Percentiles rank a stretch among this genome's conserved stretches.
These are phyloP conservation scores for Abelmoschus esculentus DNA, from an alignment of 345 rosid genomes.

Conservation along the genomic window DNA sequence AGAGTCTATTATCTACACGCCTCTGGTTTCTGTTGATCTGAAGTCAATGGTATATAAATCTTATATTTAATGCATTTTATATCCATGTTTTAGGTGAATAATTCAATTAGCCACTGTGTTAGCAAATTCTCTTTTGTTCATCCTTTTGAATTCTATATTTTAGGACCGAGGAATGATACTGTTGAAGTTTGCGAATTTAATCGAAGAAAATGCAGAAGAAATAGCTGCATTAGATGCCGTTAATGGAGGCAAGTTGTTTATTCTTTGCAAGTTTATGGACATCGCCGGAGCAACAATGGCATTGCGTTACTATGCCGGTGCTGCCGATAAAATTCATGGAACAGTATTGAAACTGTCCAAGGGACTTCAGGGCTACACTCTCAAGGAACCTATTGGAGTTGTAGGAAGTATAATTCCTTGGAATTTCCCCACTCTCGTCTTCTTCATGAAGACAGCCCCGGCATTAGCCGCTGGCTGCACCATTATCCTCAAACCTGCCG, in stretches of 20 bases:
- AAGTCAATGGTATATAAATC: too few relatives aligned
- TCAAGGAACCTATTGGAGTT: constrained; percentile 78
- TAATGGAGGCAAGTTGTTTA: constrained; percentile 63
- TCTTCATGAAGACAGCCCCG: constrained; percentile 56
- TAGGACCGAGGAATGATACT: constrained; percentile 64
- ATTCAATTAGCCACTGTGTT: neutral
- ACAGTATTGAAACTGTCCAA: constrained; percentile 55
- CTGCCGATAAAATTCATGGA: constrained; percentile 88
- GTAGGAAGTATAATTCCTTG: constrained; percentile 76
- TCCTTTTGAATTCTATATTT: neutral
- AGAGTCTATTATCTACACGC: neutral
- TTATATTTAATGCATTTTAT: too few relatives aligned
- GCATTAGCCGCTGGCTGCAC: constrained; percentile 91
- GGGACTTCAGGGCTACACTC: constrained; percentile 53
- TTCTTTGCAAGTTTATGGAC: constrained; percentile 29
- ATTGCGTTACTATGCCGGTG: constrained; percentile 73
- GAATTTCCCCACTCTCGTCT: constrained; percentile 68
- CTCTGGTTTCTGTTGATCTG: neutral
- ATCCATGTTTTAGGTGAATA: too few relatives aligned
- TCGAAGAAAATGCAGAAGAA: constrained; percentile 53
- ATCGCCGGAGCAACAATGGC: constrained; percentile 31
- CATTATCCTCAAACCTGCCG: constrained; percentile 78
- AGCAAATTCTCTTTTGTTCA: neutral
- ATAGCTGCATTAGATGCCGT: constrained; percentile 60
- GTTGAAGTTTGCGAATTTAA: constrained; percentile 53